Evolutionary conservation across 2,329 filamentous ascomycete species (phyloP).

Genomic region (Didymella segeticola): DNA sequence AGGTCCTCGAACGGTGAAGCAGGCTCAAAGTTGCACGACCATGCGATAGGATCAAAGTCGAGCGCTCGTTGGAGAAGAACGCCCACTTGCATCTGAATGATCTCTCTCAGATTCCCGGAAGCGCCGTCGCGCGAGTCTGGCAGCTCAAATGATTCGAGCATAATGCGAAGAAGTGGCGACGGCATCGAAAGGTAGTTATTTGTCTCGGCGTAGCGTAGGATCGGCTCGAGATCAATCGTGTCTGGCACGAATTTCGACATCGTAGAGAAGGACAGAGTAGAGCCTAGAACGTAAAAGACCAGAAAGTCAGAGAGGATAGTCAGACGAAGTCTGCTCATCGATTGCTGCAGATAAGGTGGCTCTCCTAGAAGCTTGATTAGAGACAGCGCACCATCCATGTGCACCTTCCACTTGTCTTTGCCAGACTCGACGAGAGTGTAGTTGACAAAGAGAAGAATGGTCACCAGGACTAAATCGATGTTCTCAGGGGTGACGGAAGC

Average conservation of each 20-base stretch:
- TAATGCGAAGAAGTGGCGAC: slow-evolving; percentile 43
- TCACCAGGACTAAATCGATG: slow-evolving; percentile 54
- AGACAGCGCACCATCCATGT: slow-evolving; percentile 59
- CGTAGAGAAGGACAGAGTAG: slow-evolving; percentile 40
- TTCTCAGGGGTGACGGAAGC: slow-evolving; percentile 37
- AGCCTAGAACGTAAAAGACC: slow-evolving; percentile 46
- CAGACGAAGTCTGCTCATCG: slow-evolving; percentile 43
- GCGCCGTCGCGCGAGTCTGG: slow-evolving; percentile 29
- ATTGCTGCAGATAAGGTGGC: slow-evolving; percentile 33
- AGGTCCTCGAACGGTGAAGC: slow-evolving; percentile 44
- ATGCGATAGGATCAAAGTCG: slow-evolving; percentile 41
- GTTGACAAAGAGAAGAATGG: slow-evolving; percentile 58
- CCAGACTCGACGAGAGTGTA: slow-evolving; percentile 60
- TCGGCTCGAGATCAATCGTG: slow-evolving; percentile 40
- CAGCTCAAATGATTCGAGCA: slow-evolving; percentile 46
- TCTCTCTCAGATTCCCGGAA: slow-evolving; percentile 12
- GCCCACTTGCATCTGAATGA: slow-evolving; percentile 36
- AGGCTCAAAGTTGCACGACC: slow-evolving; percentile 42
- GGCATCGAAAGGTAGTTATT: slow-evolving; percentile 52
- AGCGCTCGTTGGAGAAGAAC: slow-evolving; percentile 35
- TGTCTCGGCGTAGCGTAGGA: slow-evolving; percentile 49
- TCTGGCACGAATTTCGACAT: slow-evolving; percentile 39
- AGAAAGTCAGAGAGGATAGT: slow-evolving; percentile 46
- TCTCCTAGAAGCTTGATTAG: slow-evolving; percentile 51
- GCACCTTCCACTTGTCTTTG: slow-evolving; percentile 59